Percentiles rank a stretch among this genome's conserved stretches.
phyloP scores from a whole-genome alignment of 768 basidiomycete species.

The Fistulinella prunicolor region DNA sequence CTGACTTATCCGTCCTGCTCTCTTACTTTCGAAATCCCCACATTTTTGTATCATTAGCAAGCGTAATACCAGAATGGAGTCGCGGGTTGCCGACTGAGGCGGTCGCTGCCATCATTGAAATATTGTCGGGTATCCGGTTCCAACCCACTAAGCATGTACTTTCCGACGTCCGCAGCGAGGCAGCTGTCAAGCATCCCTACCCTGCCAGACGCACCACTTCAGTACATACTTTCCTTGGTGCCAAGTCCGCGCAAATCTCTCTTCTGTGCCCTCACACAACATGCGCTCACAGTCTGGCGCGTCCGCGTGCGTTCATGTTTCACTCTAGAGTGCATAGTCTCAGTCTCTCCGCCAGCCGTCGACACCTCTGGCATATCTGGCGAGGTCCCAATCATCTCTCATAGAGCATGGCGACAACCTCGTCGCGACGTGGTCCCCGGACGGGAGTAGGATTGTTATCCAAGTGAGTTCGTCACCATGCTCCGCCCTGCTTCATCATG shows the following conservation, averaged over 20 bases:
- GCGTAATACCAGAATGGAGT: conserved; percentile 21
- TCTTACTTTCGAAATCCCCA: conserved; percentile 12
- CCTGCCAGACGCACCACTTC: conserved; percentile 59
- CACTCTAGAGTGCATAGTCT: background rate
- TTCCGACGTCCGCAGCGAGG: conserved; percentile 76
- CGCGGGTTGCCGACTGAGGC: too few species aligned
- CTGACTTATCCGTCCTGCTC: conserved; percentile 12
- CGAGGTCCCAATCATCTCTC: conserved; percentile 74
- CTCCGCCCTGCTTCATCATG: conserved; percentile 1
- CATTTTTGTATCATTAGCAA: conserved; percentile 34
- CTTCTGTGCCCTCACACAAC: conserved; percentile 72
- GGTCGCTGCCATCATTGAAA: too few species aligned
- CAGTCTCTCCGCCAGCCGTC: conserved; percentile 50
- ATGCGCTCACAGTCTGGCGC: conserved; percentile 75
- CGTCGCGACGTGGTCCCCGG: conserved; percentile 77
- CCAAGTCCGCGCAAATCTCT: conserved; percentile 74
- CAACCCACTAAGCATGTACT: conserved; percentile 86
- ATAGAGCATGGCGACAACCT: conserved; percentile 81
- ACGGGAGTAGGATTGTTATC: conserved; percentile 75
- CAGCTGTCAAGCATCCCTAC: conserved; percentile 69
- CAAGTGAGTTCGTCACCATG: conserved; percentile 49
- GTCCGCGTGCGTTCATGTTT: conserved; percentile 56
- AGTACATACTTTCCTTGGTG: conserved; percentile 54
- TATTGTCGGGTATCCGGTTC: too few species aligned
- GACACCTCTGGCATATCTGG: conserved; percentile 66